Base-by-base conservation (phyloP, 2,329 filamentous ascomycete genomes). In the Fusarium hostae region DNA sequence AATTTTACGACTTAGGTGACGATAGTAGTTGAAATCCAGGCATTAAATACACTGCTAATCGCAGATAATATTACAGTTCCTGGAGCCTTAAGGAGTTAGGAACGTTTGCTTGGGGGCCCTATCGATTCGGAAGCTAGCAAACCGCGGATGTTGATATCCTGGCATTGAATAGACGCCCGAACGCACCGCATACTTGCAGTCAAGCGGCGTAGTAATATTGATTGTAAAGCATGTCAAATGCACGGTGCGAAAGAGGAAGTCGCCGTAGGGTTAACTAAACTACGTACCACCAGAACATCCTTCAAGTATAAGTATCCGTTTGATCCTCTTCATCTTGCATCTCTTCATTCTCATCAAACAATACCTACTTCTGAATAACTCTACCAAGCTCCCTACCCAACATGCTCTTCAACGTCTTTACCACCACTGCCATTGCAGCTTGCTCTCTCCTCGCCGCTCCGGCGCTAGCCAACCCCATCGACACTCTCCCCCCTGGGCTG, bases 91-190 rank as follows among this genome's bases (percentile, higher is more conserved):
- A 6, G 30, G 15, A n/a, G 16, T 8, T 3, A 1, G 45, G 26
- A 2, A 50, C n/a, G 10, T 50, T 24, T 50, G n/a, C 2, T 52
- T n/a, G 48, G 34, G 48, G 18, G 48, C 22, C 9, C 22, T 28
- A 35, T 52, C 9, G 9, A 26, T 37, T 2, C 2, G 48, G 34
- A 52, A 52, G 48, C 3, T 11, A 8, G 6, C 2, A 13, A 26
- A 5, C 8, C 1, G 2, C 2, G 5, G 3, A 20, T 10, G 1
- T 1, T 2, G 16, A 26, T 5, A 35, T 5, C 4, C 16, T 34
- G 0, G 16, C 32, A 28, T 16, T 11, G 2, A 37, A 52, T 10
- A 2, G 12, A n/a, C 6, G 12, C 9, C 9, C 1, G 6, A 37
- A 11, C 9, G 28, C 22, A 8, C n/a, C 34, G 5, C 6, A 24